Evolutionary conservation across 73 alveolate species (phyloP).

Genomic region (Breviolum minutum): DNA sequence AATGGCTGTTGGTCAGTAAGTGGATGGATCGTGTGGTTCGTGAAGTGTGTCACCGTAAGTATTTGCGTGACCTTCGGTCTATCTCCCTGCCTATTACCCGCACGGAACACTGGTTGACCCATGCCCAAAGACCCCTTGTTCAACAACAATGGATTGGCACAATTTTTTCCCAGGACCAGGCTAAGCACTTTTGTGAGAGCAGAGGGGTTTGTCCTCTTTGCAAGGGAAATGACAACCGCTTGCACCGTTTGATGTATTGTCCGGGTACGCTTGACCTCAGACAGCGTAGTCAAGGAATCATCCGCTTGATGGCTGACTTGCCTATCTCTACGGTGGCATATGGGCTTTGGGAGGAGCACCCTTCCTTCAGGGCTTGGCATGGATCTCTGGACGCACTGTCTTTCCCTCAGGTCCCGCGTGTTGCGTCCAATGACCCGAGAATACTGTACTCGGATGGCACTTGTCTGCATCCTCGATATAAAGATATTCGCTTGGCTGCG

Average conservation of each 20-base stretch:
- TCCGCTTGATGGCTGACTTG: neutral
- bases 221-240: neutral
- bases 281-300: neutral
- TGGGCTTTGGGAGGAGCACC: neutral
- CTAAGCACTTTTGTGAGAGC: neutral
- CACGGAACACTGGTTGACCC: neutral
- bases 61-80: neutral
- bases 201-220: neutral
- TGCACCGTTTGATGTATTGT: neutral
- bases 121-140: neutral
- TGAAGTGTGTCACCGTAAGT: neutral
- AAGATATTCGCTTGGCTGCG: too few species aligned
- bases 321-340: neutral
- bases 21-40: neutral
- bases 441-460: neutral
- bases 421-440: neutral
- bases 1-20: neutral
- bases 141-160: neutral
- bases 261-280: neutral
- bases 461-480: too few species aligned
- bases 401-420: neutral
- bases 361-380: neutral
- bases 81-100: neutral
- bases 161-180: neutral
- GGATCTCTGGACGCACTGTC: neutral